A percentile compares a stretch with the other conserved stretches of the same genome.
phyloP scores from a whole-genome alignment of 2,329 filamentous ascomycete genomes.

The Stenocarpella maydis region DNA sequence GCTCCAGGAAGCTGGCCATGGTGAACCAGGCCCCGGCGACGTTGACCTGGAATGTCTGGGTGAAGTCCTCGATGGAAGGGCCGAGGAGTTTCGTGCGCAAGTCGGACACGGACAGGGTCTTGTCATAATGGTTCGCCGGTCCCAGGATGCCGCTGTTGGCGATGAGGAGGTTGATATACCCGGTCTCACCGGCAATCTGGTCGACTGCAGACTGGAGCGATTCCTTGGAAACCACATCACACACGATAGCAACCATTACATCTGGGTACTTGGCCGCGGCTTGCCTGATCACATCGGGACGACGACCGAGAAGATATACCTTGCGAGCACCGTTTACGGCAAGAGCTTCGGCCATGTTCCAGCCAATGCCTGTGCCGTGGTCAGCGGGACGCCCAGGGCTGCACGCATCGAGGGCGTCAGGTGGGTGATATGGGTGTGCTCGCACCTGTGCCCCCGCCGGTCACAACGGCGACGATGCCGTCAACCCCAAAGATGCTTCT shows the following conservation, averaged over 20 bases:
- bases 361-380: slow-evolving; percentile 53
- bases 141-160: slow-evolving; percentile 67
- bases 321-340: slow-evolving; percentile 58
- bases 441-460: slow-evolving; percentile 60
- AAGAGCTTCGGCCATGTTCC: slow-evolving; percentile 58
- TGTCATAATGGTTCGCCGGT: slow-evolving; percentile 35
- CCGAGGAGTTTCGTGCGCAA: slow-evolving; percentile 55
- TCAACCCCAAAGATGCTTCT: slow-evolving; percentile 55
- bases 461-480: slow-evolving; percentile 63
- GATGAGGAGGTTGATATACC: slow-evolving; percentile 70
- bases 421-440: background rate
- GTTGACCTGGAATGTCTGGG: slow-evolving; percentile 62
- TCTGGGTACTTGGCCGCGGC: slow-evolving; percentile 46
- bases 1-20: slow-evolving; percentile 71
- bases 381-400: background rate
- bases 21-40: slow-evolving; percentile 73
- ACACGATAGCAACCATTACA: slow-evolving; percentile 46
- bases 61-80: slow-evolving; percentile 68
- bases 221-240: slow-evolving; percentile 54
- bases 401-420: background rate
- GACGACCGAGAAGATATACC: slow-evolving; percentile 61
- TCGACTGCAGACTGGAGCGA: slow-evolving; percentile 67
- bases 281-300: slow-evolving; percentile 51
- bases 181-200: slow-evolving; percentile 61
- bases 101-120: slow-evolving; percentile 41